phyloP scores from a whole-genome alignment of 73 alveolate genomes.

The Stentor roeselii region DNA sequence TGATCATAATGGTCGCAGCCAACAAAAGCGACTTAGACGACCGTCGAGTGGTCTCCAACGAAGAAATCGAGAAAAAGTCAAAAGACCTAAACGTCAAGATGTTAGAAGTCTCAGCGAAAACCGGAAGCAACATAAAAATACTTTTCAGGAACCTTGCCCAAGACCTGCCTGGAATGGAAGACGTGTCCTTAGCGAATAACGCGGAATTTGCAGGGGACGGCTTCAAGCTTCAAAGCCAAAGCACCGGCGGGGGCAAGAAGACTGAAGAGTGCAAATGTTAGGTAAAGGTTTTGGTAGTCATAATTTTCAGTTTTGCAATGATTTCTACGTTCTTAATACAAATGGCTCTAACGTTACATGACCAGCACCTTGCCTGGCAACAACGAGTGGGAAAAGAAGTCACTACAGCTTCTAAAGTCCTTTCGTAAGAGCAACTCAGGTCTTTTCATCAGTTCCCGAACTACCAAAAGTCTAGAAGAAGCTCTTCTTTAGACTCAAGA shows the following conservation, averaged over 20 bases:
- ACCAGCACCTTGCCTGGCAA: constrained; percentile 24
- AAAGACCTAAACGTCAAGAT: too few species aligned
- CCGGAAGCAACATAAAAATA: not conserved
- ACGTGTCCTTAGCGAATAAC: not conserved
- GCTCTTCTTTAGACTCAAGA: not conserved
- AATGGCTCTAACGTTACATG: constrained; percentile 6
- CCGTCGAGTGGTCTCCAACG: not conserved
- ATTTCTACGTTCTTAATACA: not conserved
- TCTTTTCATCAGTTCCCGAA: not conserved
- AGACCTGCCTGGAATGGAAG: not conserved
- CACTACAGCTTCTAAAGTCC: not conserved
- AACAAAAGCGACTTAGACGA: constrained; percentile 71
- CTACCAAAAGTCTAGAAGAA: not conserved
- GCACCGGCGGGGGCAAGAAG: too few species aligned
- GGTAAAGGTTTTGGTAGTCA: not conserved
- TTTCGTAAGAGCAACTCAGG: not conserved
- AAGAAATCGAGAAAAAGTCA: not conserved
- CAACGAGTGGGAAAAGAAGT: constrained; percentile 17
- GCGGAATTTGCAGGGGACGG: not conserved
- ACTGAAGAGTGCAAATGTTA: too few species aligned
- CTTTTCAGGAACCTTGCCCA: not conserved
- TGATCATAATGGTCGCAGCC: constrained; percentile 66
- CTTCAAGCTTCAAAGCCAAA: too few species aligned
- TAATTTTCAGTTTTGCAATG: not conserved
- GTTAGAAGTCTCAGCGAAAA: not conserved